phyloP scores from a whole-genome alignment of 1,284 basidiomycete genomes.

The Ganoderma lingzhi region DNA sequence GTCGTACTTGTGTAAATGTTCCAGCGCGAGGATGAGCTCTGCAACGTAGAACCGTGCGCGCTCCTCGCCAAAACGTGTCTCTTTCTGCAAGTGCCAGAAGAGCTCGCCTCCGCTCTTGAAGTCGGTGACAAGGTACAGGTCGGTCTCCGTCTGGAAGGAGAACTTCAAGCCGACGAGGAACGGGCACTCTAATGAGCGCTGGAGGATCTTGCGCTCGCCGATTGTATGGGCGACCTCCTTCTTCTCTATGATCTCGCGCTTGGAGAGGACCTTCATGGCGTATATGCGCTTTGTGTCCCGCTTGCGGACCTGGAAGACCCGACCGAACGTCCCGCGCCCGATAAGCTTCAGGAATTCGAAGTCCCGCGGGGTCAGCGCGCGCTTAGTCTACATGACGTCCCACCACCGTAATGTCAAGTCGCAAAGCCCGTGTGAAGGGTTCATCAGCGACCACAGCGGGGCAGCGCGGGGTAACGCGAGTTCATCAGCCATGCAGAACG shows the following conservation, averaged over 20 bases:
- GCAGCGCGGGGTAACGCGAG: constrained; percentile 16
- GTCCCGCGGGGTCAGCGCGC: constrained; percentile 87
- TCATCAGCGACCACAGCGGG: constrained; percentile 18
- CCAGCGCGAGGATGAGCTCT: constrained; percentile 91
- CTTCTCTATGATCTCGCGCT: constrained; percentile 98
- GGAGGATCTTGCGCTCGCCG: constrained; percentile 98
- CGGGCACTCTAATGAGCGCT: constrained; percentile 92
- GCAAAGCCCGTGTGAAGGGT: constrained; percentile 7
- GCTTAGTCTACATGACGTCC: constrained; percentile 66
- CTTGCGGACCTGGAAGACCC: constrained; percentile 99
- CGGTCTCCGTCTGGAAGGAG: constrained; percentile 95
- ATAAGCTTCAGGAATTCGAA: constrained; percentile 99
- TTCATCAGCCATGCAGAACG: constrained; percentile 28
- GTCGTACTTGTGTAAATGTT: constrained; percentile 97
- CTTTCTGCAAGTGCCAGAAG: constrained; percentile 97
- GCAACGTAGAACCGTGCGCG: constrained; percentile 96
- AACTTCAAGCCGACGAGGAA: constrained; percentile 99
- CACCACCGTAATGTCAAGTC: background rate
- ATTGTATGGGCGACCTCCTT: constrained; percentile 99
- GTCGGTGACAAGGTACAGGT: constrained; percentile 97
- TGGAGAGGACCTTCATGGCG: constrained; percentile 99
- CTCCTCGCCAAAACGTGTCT: constrained; percentile 93
- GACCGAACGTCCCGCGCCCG: constrained; percentile 98
- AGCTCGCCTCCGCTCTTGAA: constrained; percentile 99
- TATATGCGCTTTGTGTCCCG: constrained; percentile 98